A percentile compares a stretch with the other conserved stretches of the same genome.
Evolutionary conservation across 352 stramenopile species (phyloP).

Genomic region (Phytopythium kandeliae): DNA sequence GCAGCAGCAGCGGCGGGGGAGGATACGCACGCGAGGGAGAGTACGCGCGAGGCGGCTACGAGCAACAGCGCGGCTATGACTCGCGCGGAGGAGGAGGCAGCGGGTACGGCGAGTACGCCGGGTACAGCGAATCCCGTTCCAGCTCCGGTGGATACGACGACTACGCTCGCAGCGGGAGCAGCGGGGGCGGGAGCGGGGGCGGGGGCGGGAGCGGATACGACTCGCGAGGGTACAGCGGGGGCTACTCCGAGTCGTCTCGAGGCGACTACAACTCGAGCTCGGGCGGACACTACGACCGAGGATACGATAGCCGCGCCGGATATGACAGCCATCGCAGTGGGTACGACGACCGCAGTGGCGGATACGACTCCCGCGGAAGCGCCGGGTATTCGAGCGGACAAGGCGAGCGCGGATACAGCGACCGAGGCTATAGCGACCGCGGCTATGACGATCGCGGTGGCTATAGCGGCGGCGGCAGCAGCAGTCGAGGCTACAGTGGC

Average conservation of each 20-base stretch:
- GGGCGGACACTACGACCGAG: conserved; percentile 15
- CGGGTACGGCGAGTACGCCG: conserved; percentile 7
- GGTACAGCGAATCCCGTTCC: conserved; percentile 14
- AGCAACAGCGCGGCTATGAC: conserved; percentile 27
- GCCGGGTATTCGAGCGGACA: conserved; percentile 15
- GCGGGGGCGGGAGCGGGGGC: no score
- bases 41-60: conserved; percentile 12
- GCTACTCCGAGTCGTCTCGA: conserved; percentile 11
- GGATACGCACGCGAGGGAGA: conserved; percentile 9
- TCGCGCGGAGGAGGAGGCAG: conserved; percentile 14
- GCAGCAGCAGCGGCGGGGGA: conserved; percentile 2
- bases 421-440: conserved; percentile 17
- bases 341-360: conserved; percentile 16
- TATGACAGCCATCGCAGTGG: conserved; percentile 10
- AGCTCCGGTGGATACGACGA: conserved; percentile 14
- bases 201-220: no score
- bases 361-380: conserved; percentile 18
- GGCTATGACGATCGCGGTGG: conserved; percentile 17
- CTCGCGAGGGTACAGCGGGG: conserved; percentile 19
- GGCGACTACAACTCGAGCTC: conserved; percentile 7
- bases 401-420: conserved; percentile 6
- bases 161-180: conserved; percentile 10
- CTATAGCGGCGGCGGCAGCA: conserved; percentile 9
- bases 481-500: conserved; percentile 13
- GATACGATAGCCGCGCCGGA: conserved; percentile 24